phyloP scores from a whole-genome alignment of 129 eudicot genomes.

The Pseudognaphalium luteoalbum region DNA sequence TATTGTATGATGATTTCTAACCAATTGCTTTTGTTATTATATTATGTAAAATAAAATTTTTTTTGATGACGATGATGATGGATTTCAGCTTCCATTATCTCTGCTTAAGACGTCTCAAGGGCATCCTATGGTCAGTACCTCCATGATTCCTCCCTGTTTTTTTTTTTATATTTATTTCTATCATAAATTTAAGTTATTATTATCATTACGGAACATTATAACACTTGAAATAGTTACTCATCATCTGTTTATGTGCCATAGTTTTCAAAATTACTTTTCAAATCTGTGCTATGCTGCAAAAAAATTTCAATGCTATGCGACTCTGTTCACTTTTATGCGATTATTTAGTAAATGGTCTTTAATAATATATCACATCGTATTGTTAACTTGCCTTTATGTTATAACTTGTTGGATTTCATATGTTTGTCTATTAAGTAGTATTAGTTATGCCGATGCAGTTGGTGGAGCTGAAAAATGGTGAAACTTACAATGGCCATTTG shows the following conservation, averaged over 20 bases:
- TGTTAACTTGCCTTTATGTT: neutral
- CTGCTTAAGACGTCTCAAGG: conserved; percentile 79
- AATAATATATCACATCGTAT: neutral
- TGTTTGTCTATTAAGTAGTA: neutral
- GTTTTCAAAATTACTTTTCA: too few species aligned
- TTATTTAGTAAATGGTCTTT: neutral
- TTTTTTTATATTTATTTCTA: neutral
- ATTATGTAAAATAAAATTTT: too few species aligned
- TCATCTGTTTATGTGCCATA: too few species aligned
- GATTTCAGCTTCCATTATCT: conserved; percentile 77
- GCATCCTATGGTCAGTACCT: conserved; percentile 70
- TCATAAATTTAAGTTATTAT: too few species aligned
- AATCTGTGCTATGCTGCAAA: too few species aligned
- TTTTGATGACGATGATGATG: neutral
- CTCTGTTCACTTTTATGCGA: too few species aligned
- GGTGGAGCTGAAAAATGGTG: conserved; percentile 90
- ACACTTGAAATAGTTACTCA: too few species aligned
- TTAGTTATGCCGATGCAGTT: conserved; percentile 36
- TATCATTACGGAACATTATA: too few species aligned
- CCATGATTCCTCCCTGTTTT: neutral
- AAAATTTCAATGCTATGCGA: too few species aligned
- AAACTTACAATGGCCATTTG: conserved; percentile 88
- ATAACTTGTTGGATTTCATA: neutral
- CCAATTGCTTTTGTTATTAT: neutral
- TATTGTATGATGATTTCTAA: neutral